Percentiles rank a stretch among this genome's conserved stretches.
Conservation (phyloP, 116 monocot species). For the Dioscorea cayenensis region DNA sequence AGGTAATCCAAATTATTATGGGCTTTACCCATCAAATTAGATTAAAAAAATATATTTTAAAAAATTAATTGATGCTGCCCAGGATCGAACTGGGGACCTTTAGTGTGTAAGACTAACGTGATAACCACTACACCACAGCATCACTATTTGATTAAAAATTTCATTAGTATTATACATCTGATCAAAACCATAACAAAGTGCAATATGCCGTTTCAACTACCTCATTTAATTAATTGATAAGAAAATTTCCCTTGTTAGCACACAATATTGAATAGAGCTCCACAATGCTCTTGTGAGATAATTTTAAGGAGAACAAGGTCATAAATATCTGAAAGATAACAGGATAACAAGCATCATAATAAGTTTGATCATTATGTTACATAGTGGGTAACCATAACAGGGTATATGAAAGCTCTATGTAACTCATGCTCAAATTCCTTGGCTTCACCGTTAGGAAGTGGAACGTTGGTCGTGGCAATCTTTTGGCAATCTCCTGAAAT, state of each 20-base stretch:
- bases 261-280: neutral
- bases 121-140: conserved; percentile 2
- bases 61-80: neutral
- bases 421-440: neutral
- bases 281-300: neutral
- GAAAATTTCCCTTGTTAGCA: too few relatives aligned
- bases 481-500: conserved; percentile 39
- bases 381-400: neutral
- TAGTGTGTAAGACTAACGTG: conserved; percentile 2
- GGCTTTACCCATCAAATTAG: too few relatives aligned
- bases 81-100: conserved; percentile 2
- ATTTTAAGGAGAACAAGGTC: neutral
- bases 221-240: too few relatives aligned
- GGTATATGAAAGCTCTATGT: neutral
- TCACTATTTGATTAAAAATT: too few relatives aligned
- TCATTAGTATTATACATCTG: too few relatives aligned
- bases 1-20: too few relatives aligned
- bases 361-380: neutral
- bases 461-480: conserved; percentile 22
- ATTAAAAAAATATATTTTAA: too few relatives aligned
- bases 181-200: too few relatives aligned
- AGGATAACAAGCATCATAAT: neutral
- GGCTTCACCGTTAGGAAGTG: conserved; percentile 10
- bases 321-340: neutral
- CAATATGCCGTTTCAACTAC: too few relatives aligned